A percentile compares a stretch with the other conserved stretches of the same genome.
These are phyloP conservation scores for Chrysanthemum seticuspe DNA, from an alignment of 129 eudicot genomes.

Conservation along the genomic window DNA sequence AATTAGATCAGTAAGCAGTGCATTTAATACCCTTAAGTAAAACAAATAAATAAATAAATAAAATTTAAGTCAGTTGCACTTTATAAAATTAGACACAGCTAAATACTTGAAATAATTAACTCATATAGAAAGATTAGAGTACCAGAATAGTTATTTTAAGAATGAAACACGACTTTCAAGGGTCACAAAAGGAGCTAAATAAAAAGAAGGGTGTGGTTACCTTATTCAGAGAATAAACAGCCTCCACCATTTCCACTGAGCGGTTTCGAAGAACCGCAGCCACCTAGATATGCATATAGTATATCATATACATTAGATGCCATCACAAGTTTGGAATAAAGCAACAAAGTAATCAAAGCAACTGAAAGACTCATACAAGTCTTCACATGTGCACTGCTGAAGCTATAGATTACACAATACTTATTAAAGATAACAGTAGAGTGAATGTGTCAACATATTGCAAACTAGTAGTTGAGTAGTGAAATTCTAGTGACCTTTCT, in stretches of 20 bases:
- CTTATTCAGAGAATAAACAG: slow-evolving; percentile 86
- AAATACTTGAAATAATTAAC: not conserved
- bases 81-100: slow-evolving; percentile 17
- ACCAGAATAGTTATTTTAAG: slow-evolving; percentile 10
- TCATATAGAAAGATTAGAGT: slow-evolving; percentile 14
- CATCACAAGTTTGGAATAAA: slow-evolving; percentile 15
- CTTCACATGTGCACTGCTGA: slow-evolving; percentile 7
- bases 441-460: slow-evolving; percentile 23
- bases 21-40: not conserved
- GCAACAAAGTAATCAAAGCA: slow-evolving; percentile 2
- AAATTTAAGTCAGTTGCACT: too few species aligned
- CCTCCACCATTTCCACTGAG: slow-evolving; percentile 91
- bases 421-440: slow-evolving; percentile 4
- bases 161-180: not conserved
- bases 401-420: slow-evolving; percentile 2
- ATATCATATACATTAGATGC: slow-evolving; percentile 11
- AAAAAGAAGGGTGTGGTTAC: slow-evolving; percentile 39
- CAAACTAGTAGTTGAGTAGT: slow-evolving; percentile 5
- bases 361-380: slow-evolving; percentile 20
- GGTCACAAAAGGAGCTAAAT: slow-evolving; percentile 16
- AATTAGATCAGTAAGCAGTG: slow-evolving; percentile 3
- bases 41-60: not conserved
- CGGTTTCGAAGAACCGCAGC: slow-evolving; percentile 69
- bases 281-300: slow-evolving; percentile 48
- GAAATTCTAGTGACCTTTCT: slow-evolving; percentile 60